Conservation (phyloP, 2,329 filamentous ascomycete genomes). For the Lojkania enalia region DNA sequence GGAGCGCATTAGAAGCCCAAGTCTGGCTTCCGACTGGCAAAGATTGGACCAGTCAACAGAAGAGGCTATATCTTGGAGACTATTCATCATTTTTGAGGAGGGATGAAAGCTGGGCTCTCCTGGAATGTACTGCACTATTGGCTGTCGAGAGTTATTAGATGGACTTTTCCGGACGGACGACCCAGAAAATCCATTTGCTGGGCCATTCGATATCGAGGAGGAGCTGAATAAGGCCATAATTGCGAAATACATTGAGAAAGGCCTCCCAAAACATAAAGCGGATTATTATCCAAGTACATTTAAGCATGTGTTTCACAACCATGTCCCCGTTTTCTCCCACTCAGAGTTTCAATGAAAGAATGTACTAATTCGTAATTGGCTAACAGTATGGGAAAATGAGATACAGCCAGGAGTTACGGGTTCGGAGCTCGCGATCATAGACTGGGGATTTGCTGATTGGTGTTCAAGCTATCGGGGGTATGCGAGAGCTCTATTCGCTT, state of each 20-base stretch:
- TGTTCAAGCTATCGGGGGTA: conserved; percentile 46
- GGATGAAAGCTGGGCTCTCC: no score
- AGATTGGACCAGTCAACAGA: no score
- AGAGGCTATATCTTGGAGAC: no score
- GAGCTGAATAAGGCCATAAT: conserved; percentile 13
- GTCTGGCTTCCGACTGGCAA: no score
- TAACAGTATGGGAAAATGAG: background rate
- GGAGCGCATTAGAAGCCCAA: no score
- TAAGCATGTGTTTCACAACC: conserved; percentile 1
- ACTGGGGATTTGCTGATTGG: conserved; percentile 47
- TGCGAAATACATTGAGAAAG: conserved; percentile 10
- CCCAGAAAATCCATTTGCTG: no score
- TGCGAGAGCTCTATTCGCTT: conserved; percentile 33
- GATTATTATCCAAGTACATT: conserved; percentile 12
- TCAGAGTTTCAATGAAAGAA: conserved; percentile 11
- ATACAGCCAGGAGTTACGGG: conserved; percentile 7
- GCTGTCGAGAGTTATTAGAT: no score
- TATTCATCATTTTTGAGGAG: no score
- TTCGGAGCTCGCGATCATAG: conserved; percentile 44
- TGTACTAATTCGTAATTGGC: conserved; percentile 6
- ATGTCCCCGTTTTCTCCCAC: conserved; percentile 8
- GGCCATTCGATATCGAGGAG: conserved; percentile 16
- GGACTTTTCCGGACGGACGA: no score
- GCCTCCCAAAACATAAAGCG: conserved; percentile 11
- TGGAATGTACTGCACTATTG: no score